Evolutionary conservation across 768 basidiomycete genomes (phyloP), one percentile per base, ranked within the genome.

Genomic region (Lactifluus echinatus): DNA sequence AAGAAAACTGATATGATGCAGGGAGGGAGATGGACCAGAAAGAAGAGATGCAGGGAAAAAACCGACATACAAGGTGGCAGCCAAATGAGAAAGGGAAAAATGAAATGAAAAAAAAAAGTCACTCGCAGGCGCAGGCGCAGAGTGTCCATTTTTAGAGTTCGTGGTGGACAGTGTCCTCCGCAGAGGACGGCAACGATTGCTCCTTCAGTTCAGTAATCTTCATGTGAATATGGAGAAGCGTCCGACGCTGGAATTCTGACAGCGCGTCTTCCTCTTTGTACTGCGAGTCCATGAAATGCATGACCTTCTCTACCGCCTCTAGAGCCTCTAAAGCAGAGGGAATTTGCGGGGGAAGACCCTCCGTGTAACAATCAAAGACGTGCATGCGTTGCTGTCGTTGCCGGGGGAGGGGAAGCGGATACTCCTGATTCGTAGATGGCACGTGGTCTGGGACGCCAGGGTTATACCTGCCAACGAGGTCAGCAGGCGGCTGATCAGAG

Each of bases 291-390:
- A 84, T 66, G 59, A 76, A 85, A 12, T 69, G 43, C 60, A 84
- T 73, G 55, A 85, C 71, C 60, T 71, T 79, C 66, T 79, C 75
- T 51, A 84, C 67, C 24, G 81, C 77, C 10, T 75, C 74, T 49
- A 84, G 78, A 2, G 78, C 82, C 49, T 82, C 78, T 0, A 68
- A 65, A n/a, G 76, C 65, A 48, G 76, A 73, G 19, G 78, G 75
- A 28, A 57, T 15, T 15, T 42, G 58, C 4, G 48, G 58, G 1
- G 53, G 42, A 3, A 55, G n/a, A 6, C 53, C 52, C 17, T 55
- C 58, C 40, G 43, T 12, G 15, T 59, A 55, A 19, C 58, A 59
- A 23, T 55, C 53, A 55, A 59, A 59, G 58, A 59, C 58, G 29
- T 59, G 58, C 53, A 59, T 59, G 42, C 58, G 58, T 10, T 59